phyloP scores from a whole-genome alignment of 2,329 filamentous ascomycete genomes.

The Aspergillus sp. region DNA sequence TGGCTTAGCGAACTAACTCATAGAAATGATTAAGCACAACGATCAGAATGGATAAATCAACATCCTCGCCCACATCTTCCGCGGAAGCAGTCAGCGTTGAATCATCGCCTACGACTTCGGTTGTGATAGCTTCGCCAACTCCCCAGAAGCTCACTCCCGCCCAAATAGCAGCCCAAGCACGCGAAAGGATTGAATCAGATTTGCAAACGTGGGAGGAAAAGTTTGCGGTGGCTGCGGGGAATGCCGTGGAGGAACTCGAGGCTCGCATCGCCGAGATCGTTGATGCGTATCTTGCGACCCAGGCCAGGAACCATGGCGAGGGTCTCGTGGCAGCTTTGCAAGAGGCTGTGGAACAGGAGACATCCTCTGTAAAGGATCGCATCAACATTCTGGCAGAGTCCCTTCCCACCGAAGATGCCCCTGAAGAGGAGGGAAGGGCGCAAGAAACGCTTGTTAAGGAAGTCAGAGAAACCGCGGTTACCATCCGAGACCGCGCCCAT shows the following conservation, averaged over 20 bases:
- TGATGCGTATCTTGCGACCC: constrained; percentile 65
- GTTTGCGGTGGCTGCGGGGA: constrained; percentile 79
- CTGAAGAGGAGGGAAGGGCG: constrained; percentile 51
- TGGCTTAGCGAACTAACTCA: constrained; percentile 8
- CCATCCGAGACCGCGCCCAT: constrained; percentile 75
- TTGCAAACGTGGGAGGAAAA: constrained; percentile 83
- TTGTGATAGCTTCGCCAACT: constrained; percentile 23
- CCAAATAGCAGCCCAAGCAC: constrained; percentile 41
- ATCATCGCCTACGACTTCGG: constrained; percentile 22
- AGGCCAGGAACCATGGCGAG: constrained; percentile 42
- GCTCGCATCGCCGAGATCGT: constrained; percentile 69
- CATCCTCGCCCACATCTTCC: constrained; percentile 20
- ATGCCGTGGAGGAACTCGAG: constrained; percentile 69
- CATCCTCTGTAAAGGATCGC: constrained; percentile 63
- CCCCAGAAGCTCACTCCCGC: constrained; percentile 43
- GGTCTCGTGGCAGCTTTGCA: constrained; percentile 66
- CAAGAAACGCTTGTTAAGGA: constrained; percentile 52
- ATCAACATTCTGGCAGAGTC: constrained; percentile 57
- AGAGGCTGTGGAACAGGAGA: constrained; percentile 61
- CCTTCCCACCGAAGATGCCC: constrained; percentile 58
- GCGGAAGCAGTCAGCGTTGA: constrained; percentile 14
- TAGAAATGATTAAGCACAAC: constrained; percentile 14
- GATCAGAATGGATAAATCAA: constrained; percentile 12
- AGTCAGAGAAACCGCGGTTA: constrained; percentile 66
- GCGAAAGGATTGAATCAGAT: constrained; percentile 71